Conservation (phyloP, 306 rosid genomes). For the Sechiopsis laciniata region DNA sequence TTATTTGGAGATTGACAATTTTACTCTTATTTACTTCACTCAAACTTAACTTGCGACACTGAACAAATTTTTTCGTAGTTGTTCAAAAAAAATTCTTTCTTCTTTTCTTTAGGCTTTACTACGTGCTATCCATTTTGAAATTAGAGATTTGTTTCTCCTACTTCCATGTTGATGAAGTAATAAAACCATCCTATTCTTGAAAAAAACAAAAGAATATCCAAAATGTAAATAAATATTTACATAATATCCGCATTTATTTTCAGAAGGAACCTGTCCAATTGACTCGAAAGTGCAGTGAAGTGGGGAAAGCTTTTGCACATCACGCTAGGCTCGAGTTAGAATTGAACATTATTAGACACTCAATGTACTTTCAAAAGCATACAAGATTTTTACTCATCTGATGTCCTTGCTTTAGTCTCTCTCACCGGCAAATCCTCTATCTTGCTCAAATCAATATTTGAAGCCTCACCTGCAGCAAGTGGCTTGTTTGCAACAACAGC, state of each 20-base stretch:
- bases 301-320: not conserved
- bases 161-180: too few relatives aligned
- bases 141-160: too few relatives aligned
- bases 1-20: too few relatives aligned
- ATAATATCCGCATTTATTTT: not conserved
- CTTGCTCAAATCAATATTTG: slow-evolving; percentile 1
- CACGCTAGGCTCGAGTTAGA: not conserved
- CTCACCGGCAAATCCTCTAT: not conserved
- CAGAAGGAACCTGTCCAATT: not conserved
- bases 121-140: too few relatives aligned
- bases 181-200: too few relatives aligned
- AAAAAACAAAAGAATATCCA: too few relatives aligned
- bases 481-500: slow-evolving; percentile 25
- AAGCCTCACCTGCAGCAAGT: slow-evolving; percentile 16
- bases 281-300: not conserved
- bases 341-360: slow-evolving; percentile 4
- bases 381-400: not conserved
- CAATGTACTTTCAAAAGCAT: not conserved
- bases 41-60: too few relatives aligned
- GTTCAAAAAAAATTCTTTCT: too few relatives aligned
- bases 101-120: too few relatives aligned
- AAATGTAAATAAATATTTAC: not conserved
- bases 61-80: too few relatives aligned
- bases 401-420: not conserved
- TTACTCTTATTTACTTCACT: too few relatives aligned